Evolutionary conservation across 1,139 yeast species (phyloP), one percentile per base, ranked within the genome.

Genomic region (Saccharomyces pastorianus): DNA sequence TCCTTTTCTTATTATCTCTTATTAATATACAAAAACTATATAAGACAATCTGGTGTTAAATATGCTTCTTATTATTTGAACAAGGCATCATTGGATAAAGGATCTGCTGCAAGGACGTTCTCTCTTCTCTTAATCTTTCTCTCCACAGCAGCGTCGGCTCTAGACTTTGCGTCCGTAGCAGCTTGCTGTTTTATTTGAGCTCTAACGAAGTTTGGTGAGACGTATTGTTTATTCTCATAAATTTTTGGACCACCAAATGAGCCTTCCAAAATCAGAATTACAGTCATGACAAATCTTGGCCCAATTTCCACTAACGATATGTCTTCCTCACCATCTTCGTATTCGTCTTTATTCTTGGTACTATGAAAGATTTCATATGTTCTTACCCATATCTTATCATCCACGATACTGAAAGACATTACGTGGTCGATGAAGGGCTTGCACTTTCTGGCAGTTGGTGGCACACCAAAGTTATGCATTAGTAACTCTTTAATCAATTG

Each of bases 241-340:
- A 93, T 89, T 78, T 93, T 90, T 59, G 99, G 97, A 25, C 99
- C 99, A 55, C 97, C 95, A 67, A 93, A 95, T 2, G 98, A 89
- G 51, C 99, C 99, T 73, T 93, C 99, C 61, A 93, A 79, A 53
- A 93, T 84, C 57, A 96, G 85, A 63, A 93, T 91, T 62, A 88
- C 84, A 3, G 99, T 93, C 75, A 95, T 79, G 42, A 95, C 98
- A 64, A 91, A 85, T 69, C 99, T 82, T 53, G 99, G 99, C 2
- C 99, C 99, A 63, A 93, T 90, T 76, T 93, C 99, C 58, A 95
- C 87, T 65, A 93, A 77, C 34, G 88, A 82, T 58, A 87, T 72
- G 61, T 86, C 88, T 59, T 80, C 78, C 59, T 64, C 67, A 62
- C 71, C 52, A 46, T 73, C 76, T 54, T 73, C 76, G 53, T 74